These are phyloP conservation scores for Diaporthe caulivora DNA, from an alignment of 2,329 filamentous ascomycete species.

Conservation along the genomic window DNA sequence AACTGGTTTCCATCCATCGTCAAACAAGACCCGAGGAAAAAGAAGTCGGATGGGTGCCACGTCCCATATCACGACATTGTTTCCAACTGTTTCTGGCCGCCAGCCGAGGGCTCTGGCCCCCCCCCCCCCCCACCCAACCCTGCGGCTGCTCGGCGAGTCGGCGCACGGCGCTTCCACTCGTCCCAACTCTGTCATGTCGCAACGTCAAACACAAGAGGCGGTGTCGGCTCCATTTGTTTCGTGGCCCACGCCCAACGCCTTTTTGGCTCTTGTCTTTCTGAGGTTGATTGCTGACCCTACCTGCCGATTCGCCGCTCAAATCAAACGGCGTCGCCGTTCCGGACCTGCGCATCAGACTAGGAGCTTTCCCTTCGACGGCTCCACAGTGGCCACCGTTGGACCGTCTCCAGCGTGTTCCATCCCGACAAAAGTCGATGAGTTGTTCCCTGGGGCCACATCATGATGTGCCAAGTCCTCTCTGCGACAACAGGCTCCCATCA, in stretches of 20 bases:
- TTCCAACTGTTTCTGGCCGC: constrained; percentile 26
- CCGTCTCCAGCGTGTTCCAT: constrained; percentile 9
- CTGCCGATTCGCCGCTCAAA: constrained; percentile 13
- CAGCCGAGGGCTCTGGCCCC: constrained; percentile 2
- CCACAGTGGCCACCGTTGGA: constrained; percentile 2
- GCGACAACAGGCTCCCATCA: constrained; percentile 1
- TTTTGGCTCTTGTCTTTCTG: not conserved
- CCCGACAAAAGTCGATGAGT: not conserved
- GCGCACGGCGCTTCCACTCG: constrained; percentile 6
- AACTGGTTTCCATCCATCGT: not conserved
- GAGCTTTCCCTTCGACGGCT: not conserved
- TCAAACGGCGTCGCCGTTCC: constrained; percentile 18
- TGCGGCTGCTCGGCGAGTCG: constrained; percentile 28
- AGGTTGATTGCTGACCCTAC: not conserved
- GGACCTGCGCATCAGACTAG: not conserved
- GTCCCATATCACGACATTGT: constrained; percentile 25
- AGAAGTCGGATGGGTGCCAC: constrained; percentile 20
- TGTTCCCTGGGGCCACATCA: constrained; percentile 3
- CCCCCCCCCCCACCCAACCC: not conserved
- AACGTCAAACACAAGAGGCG: constrained; percentile 29
- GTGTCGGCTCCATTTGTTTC: constrained; percentile 31
- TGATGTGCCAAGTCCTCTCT: not conserved
- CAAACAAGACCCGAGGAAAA: constrained; percentile 12
- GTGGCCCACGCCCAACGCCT: constrained; percentile 10
- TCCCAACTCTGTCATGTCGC: constrained; percentile 29